Percentiles rank a stretch among this genome's conserved stretches.
These are phyloP conservation scores for Erythrobasidium hasegawianum DNA, from an alignment of 1,284 basidiomycete genomes.

Conservation along the genomic window DNA sequence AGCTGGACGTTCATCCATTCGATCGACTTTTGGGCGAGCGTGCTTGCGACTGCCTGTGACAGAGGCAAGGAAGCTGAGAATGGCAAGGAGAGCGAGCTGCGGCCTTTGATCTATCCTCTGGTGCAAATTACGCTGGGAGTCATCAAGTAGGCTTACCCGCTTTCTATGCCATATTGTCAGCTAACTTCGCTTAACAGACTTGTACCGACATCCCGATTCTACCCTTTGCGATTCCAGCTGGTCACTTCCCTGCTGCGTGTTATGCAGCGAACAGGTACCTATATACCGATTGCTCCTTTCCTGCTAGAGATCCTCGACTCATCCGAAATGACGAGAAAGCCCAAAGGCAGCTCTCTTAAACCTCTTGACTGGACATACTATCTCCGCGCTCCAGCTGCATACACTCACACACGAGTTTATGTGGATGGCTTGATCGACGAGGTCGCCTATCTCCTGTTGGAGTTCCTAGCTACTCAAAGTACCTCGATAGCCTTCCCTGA, in stretches of 20 bases:
- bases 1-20: conserved; percentile 98
- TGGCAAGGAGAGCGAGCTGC: conserved; percentile 69
- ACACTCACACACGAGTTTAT: conserved; percentile 83
- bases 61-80: conserved; percentile 56
- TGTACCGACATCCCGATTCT: conserved; percentile 73
- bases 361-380: conserved; percentile 84
- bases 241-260: conserved; percentile 68
- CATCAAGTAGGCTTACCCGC: conserved; percentile 62
- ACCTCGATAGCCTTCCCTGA: conserved; percentile 89
- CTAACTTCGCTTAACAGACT: conserved; percentile 57
- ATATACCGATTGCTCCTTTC: conserved; percentile 80
- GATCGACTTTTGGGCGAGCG: conserved; percentile 92
- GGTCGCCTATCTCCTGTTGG: conserved; percentile 68
- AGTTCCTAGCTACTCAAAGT: conserved; percentile 64
- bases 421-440: conserved; percentile 81
- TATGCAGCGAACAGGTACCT: conserved; percentile 72
- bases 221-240: conserved; percentile 73
- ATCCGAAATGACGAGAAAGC: conserved; percentile 64
- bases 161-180: not conserved
- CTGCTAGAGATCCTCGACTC: conserved; percentile 82
- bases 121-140: conserved; percentile 91
- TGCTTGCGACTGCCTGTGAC: conserved; percentile 76
- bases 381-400: conserved; percentile 82
- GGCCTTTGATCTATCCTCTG: conserved; percentile 87
- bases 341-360: conserved; percentile 80